Base-by-base conservation (phyloP, 2,329 filamentous ascomycete species). In the Calycina marina region DNA sequence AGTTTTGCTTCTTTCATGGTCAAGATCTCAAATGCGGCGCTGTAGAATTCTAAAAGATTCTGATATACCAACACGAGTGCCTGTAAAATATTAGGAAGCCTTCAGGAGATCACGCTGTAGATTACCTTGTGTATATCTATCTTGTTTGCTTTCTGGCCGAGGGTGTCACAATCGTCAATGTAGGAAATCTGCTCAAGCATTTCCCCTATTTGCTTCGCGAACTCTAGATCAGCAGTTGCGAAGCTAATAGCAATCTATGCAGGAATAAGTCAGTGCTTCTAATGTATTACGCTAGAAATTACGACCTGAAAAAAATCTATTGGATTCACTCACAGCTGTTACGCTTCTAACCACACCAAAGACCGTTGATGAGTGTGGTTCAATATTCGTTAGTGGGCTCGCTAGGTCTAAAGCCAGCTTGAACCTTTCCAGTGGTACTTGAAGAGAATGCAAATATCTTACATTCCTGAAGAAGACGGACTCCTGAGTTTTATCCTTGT, bases 191-290 rank as follows among this genome's bases (percentile, higher is more conserved):
- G 29, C 29, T 25, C 29, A 31, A n/a, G 16, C 29, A 31, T 31
- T 24, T 31, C 17, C 16, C 29, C 29, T 12, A 31, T 31, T 31
- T 31, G 17, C 18, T 31, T 24, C 17, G 29, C 29, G 29, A 31
- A 31, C 18, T 31, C 29, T n/a, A 31, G n/a, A 31, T 31, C 29
- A 31, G 29, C 29, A 31, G 31, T 27, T 33, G 31, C 22, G 27
- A 33, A 27, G 24, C 31, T 33, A 18, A 33, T 33, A 28, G 31
- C 22, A 33, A 33, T 20, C 25, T 33, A 17, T 33, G 18, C 6
- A 22, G 13, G 17, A n/a, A 26, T 14, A 24, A 14, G 29, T 31
- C 18, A 31, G 29, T 15, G 17, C 18, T 25, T 25, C 18, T 12
- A 9, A 16, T 31, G 18, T 22, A 22, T n/a, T 22, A n/a, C n/a